Percentiles rank a stretch among this genome's conserved stretches.
Conservation (phyloP, 1,139 yeast species). For the Suhomyces panamericanus region DNA sequence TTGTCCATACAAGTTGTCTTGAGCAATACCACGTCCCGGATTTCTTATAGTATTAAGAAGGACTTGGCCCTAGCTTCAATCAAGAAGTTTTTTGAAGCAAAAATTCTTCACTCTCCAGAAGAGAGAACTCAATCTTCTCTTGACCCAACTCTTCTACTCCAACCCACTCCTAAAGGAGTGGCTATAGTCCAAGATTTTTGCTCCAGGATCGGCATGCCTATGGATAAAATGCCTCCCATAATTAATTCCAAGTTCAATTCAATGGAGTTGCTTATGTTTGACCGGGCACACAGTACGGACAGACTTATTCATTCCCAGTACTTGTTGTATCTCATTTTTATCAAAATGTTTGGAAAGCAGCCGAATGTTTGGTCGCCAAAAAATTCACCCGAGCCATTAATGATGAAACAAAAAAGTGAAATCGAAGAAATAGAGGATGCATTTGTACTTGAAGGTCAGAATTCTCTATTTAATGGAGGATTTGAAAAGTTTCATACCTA, state of each 20-base stretch:
- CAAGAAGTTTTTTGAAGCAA: conserved; percentile 60
- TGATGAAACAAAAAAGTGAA: not conserved
- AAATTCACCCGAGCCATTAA: conserved; percentile 31
- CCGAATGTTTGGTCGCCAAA: conserved; percentile 73
- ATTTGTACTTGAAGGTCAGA: conserved; percentile 3
- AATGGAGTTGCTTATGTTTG: conserved; percentile 69
- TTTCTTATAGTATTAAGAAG: conserved; percentile 58
- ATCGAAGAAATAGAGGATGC: not conserved
- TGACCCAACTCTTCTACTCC: conserved; percentile 48
- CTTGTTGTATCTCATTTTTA: conserved; percentile 65
- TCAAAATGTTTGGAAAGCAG: conserved; percentile 58
- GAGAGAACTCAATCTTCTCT: conserved; percentile 63
- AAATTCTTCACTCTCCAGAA: conserved; percentile 72
- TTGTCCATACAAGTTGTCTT: conserved; percentile 51
- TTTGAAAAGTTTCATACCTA: not conserved
- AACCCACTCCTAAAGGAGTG: conserved; percentile 92
- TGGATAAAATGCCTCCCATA: conserved; percentile 41
- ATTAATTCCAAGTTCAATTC: conserved; percentile 61
- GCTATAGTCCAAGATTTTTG: conserved; percentile 66
- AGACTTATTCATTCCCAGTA: conserved; percentile 64
- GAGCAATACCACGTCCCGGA: conserved; percentile 53
- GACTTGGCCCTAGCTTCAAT: conserved; percentile 55
- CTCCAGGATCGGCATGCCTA: conserved; percentile 52
- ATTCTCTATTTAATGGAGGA: not conserved
- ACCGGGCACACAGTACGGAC: conserved; percentile 62